A percentile compares a stretch with the other conserved stretches of the same genome.
phyloP scores from a whole-genome alignment of 2,329 filamentous ascomycete species.

The Neopestalotiopsis rosae region DNA sequence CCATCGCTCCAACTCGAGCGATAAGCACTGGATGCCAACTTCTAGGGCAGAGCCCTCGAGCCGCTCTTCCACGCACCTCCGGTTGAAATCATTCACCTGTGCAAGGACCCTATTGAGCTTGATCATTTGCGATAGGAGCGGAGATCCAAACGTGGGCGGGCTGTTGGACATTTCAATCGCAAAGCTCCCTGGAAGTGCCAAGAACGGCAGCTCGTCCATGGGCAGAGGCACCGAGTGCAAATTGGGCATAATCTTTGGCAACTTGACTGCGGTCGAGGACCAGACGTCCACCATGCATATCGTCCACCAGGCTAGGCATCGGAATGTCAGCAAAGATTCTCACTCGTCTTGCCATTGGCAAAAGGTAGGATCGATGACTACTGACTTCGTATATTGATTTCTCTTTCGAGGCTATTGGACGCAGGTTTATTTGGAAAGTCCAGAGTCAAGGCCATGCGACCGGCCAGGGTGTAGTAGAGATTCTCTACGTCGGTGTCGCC shows the following conservation, averaged over 20 bases:
- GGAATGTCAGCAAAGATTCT: background rate
- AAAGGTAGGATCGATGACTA: constrained; percentile 24
- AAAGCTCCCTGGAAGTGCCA: constrained; percentile 24
- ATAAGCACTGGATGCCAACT: constrained; percentile 34
- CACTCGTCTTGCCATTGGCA: background rate
- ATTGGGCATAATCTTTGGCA: constrained; percentile 38
- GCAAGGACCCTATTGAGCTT: constrained; percentile 43
- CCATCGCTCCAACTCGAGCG: constrained; percentile 41
- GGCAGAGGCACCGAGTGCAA: constrained; percentile 37
- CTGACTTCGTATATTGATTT: constrained; percentile 39
- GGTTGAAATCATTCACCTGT: constrained; percentile 45
- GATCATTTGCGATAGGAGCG: constrained; percentile 44
- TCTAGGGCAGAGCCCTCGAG: constrained; percentile 25
- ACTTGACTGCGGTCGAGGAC: constrained; percentile 41
- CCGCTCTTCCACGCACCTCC: constrained; percentile 34
- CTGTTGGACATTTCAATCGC: background rate
- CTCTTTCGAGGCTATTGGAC: constrained; percentile 35
- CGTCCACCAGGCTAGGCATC: constrained; percentile 41
- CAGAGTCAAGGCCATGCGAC: constrained; percentile 41
- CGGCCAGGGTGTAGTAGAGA: constrained; percentile 43
- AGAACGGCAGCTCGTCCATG: constrained; percentile 42
- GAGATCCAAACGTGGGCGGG: constrained; percentile 23
- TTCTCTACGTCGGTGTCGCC: constrained; percentile 41
- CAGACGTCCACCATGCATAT: constrained; percentile 47
- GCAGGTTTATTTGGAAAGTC: constrained; percentile 39